Evolutionary conservation across 352 stramenopile genomes (phyloP).

Genomic region (Phytophthora pini): DNA sequence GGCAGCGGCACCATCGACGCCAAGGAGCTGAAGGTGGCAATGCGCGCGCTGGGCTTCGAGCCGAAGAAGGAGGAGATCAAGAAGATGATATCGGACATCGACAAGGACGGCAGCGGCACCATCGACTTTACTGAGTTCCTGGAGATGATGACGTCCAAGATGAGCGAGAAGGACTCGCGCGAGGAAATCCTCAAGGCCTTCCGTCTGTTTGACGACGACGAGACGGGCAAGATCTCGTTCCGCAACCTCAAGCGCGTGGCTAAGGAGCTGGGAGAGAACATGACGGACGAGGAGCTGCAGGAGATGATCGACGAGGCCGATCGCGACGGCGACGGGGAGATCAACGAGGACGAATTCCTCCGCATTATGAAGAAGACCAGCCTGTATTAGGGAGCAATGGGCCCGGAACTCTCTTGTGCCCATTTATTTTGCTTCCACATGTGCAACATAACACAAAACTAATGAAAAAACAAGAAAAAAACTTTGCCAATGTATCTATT

Average conservation of each 20-base stretch:
- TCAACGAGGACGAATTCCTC: conserved; percentile 97
- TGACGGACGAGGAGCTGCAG: conserved; percentile 97
- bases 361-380: conserved; percentile 98
- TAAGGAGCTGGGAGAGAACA: conserved; percentile 97
- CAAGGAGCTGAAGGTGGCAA: conserved; percentile 96
- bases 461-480: conserved; percentile 19
- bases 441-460: conserved; percentile 19
- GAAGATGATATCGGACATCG: conserved; percentile 97
- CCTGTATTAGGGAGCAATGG: conserved; percentile 55
- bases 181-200: conserved; percentile 99
- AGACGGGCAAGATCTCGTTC: conserved; percentile 97
- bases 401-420: neutral
- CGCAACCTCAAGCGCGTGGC: conserved; percentile 97
- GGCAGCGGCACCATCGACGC: conserved; percentile 94
- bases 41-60: conserved; percentile 97
- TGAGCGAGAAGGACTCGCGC: conserved; percentile 96
- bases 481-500: conserved; percentile 21
- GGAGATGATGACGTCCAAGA: conserved; percentile 98
- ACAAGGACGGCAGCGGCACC: conserved; percentile 94
- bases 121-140: conserved; percentile 99
- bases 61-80: conserved; percentile 98
- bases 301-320: conserved; percentile 99
- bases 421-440: neutral
- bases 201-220: conserved; percentile 97
- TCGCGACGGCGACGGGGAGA: conserved; percentile 95